Conservation (phyloP, 108 stramenopile genomes). For the Nitzschia sp. region DNA sequence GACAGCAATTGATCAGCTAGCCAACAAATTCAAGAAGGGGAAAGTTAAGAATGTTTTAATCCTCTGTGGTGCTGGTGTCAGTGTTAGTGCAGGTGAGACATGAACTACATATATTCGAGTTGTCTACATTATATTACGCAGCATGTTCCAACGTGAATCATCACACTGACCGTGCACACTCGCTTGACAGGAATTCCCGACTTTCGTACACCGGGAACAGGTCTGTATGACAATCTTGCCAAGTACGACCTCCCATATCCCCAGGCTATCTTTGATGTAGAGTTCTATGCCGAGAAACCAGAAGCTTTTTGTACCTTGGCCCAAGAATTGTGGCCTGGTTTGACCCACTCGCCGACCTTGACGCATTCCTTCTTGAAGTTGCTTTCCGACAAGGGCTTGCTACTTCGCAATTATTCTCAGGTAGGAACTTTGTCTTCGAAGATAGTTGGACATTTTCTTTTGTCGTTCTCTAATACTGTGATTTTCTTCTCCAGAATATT, state of each 20-base stretch:
- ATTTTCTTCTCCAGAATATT: conserved; percentile 67
- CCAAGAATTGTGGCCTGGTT: conserved; percentile 83
- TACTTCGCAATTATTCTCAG: conserved; percentile 82
- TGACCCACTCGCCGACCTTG: conserved; percentile 74
- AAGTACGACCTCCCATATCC: conserved; percentile 90
- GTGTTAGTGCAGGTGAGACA: conserved; percentile 10
- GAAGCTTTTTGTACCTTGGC: conserved; percentile 75
- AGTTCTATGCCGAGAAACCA: conserved; percentile 76
- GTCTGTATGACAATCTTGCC: conserved; percentile 87
- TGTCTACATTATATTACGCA: no score
- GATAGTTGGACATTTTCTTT: neutral
- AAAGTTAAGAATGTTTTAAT: conserved; percentile 38
- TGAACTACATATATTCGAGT: neutral
- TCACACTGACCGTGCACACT: neutral
- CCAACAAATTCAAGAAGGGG: conserved; percentile 24
- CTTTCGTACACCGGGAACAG: conserved; percentile 86
- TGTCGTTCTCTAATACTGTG: neutral
- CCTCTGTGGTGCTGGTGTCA: conserved; percentile 62
- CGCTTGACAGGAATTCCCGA: conserved; percentile 87
- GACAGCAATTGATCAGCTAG: conserved; percentile 13
- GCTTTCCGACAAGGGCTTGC: conserved; percentile 70
- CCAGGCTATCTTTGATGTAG: conserved; percentile 90
- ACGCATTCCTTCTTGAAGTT: conserved; percentile 88
- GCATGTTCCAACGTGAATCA: neutral
- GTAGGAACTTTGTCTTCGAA: neutral